Conservation (phyloP, 2,329 filamentous ascomycete species). For the Beauveria rudraprayagi region DNA sequence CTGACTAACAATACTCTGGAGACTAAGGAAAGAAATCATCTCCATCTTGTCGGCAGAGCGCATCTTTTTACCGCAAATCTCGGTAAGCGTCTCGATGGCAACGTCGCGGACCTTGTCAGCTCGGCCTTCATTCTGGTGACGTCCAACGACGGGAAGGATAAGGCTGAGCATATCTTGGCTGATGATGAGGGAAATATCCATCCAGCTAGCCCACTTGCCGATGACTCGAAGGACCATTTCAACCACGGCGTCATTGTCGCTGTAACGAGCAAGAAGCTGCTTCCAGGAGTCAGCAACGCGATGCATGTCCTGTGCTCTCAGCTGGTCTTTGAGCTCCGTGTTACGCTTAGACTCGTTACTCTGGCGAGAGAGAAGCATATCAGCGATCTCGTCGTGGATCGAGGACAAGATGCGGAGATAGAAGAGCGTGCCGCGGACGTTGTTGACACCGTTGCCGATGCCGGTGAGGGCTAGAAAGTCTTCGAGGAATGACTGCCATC, state of each 20-base stretch:
- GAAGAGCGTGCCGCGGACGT: constrained; percentile 67
- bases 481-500: constrained; percentile 86
- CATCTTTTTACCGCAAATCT: constrained; percentile 98
- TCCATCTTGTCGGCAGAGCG: constrained; percentile 86
- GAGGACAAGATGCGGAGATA: constrained; percentile 84
- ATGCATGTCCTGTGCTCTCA: constrained; percentile 77
- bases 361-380: constrained; percentile 75
- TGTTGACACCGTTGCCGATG: constrained; percentile 56
- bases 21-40: constrained; percentile 83
- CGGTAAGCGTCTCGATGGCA: constrained; percentile 88
- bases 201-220: constrained; percentile 97
- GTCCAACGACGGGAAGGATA: constrained; percentile 81
- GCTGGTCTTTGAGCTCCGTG: constrained; percentile 81
- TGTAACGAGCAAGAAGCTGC: constrained; percentile 75
- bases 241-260: constrained; percentile 62
- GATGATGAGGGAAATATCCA: constrained; percentile 88
- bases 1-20: constrained; percentile 76
- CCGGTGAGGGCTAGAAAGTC: constrained; percentile 76
- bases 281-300: constrained; percentile 89
- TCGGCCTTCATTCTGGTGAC: constrained; percentile 50
- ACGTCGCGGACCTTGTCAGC: constrained; percentile 80
- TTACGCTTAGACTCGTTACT: constrained; percentile 76
- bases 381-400: constrained; percentile 95
- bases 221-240: constrained; percentile 89
- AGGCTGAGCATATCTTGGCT: constrained; percentile 80